Base-by-base conservation (phyloP, 768 basidiomycete species). In the Kwoniella botswanensis region DNA sequence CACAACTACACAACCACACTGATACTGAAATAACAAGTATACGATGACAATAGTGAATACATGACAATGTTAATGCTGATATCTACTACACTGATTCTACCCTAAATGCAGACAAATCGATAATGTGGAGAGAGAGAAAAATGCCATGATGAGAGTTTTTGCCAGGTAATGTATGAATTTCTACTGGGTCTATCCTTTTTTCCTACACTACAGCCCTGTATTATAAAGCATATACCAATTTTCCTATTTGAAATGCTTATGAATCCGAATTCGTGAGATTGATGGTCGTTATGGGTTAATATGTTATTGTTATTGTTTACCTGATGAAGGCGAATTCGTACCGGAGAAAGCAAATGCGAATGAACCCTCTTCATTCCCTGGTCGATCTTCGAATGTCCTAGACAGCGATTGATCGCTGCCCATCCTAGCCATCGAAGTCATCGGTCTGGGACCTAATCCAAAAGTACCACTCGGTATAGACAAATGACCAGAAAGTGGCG, bases 401-500 rank as follows among this genome's bases (percentile, higher is more conserved):
- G 44, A 42, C 17, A 26, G 35, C n/a, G 15, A 7, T 12, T 10
- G 10, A 55, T 41, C 41, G 24, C 54, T 24, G 18, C 50, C 58
- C 60, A 65, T 70, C 18, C 63, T 55, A 26, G 18, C 68, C 66
- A 68, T 68, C 4, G 71, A 57, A 21, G 71, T 72, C 55, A 72
- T 41, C 17, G 71, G 71, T 64, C 71, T 63, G 7, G 35, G 55
- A 52, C 61, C 58, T 5, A 68, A 29, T 22, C 46, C 43, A 22
- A 13, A 46, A 63, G 35, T 57, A 12, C 7, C 41, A 41, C 21
- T 55, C 11, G 50, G 65, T 35, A 70, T 22, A 7, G 69, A 65
- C 42, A 70, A 41, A n/a, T 42, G 29, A 46, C 71, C 71, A n/a
- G 71, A 72, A 26, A 72, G 46, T 2, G 71, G 71, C 4, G 71